These are phyloP conservation scores for Phytophthora palmivora DNA, from an alignment of 352 stramenopile genomes.

Conservation along the genomic window DNA sequence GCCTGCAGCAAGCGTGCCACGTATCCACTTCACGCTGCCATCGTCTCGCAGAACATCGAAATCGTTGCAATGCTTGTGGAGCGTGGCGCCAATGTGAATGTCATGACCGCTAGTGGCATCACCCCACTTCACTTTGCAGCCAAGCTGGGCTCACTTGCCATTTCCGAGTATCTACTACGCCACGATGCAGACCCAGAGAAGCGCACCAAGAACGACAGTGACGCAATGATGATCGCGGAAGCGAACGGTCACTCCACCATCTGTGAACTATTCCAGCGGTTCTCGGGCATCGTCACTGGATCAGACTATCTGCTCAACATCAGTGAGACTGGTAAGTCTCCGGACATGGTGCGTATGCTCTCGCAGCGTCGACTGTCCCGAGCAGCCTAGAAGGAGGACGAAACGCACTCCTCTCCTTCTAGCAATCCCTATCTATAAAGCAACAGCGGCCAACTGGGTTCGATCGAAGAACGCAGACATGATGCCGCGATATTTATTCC, in stretches of 20 bases:
- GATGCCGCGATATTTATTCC: conserved; percentile 35
- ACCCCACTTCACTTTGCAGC: conserved; percentile 84
- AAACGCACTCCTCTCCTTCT: not conserved
- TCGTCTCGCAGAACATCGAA: conserved; percentile 69
- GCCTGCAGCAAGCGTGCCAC: conserved; percentile 60
- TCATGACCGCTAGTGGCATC: conserved; percentile 68
- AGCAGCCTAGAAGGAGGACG: conserved; percentile 16
- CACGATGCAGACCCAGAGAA: conserved; percentile 71
- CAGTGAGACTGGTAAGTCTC: conserved; percentile 43
- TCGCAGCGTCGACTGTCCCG: conserved; percentile 41
- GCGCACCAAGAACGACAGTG: conserved; percentile 80
- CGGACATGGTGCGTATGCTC: conserved; percentile 49
- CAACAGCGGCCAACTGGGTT: conserved; percentile 14
- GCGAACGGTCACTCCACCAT: conserved; percentile 70
- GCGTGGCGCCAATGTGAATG: conserved; percentile 72
- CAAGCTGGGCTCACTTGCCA: conserved; percentile 64
- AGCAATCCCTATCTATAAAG: conserved; percentile 27
- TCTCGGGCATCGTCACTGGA: conserved; percentile 32
- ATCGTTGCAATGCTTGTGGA: conserved; percentile 75
- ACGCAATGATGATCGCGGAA: conserved; percentile 77
- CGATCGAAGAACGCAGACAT: conserved; percentile 30
- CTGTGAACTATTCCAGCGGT: conserved; percentile 71
- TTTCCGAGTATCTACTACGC: conserved; percentile 71
- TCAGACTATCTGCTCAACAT: conserved; percentile 41
- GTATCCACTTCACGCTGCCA: conserved; percentile 68